Base-by-base conservation (phyloP, 352 stramenopile genomes). In the Bremia lactucae region DNA sequence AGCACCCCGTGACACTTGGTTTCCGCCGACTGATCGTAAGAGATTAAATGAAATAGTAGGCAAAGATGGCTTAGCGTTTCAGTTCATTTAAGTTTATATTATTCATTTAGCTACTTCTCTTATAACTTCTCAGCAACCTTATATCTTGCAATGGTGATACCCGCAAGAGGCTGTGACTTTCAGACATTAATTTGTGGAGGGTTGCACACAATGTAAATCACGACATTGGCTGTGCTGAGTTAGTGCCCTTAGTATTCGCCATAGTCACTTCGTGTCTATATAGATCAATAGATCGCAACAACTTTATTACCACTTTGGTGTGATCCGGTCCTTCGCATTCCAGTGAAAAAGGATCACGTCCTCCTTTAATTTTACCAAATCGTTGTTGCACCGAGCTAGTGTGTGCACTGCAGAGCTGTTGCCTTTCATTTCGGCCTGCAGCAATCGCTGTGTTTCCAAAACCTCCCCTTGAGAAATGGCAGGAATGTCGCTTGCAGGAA, bases 291-390 rank as follows among this genome's bases (percentile, higher is more conserved):
- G n/a, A n/a, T n/a, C n/a, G n/a, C n/a, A n/a, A n/a, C n/a, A n/a
- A n/a, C n/a, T n/a, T 15, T 19, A 15, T 55, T 59, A 67, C 56
- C 56, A 70, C 48, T 67, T 67, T 9, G 56, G 47, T 3, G 48
- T 45, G n/a, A 71, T 68, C 31, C 65, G 60, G 38, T 85, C 75
- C 48, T 87, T 85, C 6, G 68, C 74, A 38, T 87, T 84, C 78
- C 78, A 90, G 52, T 87, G 70, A 54, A 84, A 90, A 20, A 90
- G 63, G 28, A 90, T 85, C 19, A 87, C 78, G 26, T 90, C 76
- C 47, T 90, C 78, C 56, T 87, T 87, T 26, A 90, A 62, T 52
- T 90, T 87, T 33, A 83, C 70, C 28, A 90, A 54, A 52, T 87
- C 72, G 39, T 90, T 90, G 56, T 77, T 85, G 65, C 72, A 87